phyloP scores from a whole-genome alignment of 345 rosid genomes.

The Triadica sebifera region DNA sequence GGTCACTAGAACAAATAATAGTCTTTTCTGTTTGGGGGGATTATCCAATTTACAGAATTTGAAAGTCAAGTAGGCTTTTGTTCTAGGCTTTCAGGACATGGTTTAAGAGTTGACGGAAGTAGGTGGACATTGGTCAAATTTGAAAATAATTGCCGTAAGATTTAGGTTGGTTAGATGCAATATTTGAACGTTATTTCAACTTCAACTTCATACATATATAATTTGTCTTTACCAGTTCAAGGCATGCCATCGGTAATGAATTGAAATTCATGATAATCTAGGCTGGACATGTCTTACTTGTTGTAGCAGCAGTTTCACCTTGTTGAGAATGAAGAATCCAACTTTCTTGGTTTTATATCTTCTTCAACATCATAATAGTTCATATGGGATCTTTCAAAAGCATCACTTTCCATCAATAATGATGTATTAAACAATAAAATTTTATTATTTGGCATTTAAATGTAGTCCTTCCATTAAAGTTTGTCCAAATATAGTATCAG shows the following conservation, averaged over 20 bases:
- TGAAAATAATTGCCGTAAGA: neutral
- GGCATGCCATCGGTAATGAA: no score
- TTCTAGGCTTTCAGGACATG: neutral
- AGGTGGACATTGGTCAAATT: neutral
- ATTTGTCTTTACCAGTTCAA: neutral
- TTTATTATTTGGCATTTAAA: neutral
- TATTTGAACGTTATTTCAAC: neutral
- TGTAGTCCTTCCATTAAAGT: neutral
- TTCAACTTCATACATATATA: no score
- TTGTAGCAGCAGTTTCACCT: neutral
- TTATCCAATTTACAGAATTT: neutral
- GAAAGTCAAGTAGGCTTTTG: neutral
- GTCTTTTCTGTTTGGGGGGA: no score
- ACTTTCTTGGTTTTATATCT: neutral
- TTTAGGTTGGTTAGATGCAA: neutral
- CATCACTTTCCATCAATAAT: neutral
- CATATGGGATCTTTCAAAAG: neutral
- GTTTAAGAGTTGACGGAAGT: neutral
- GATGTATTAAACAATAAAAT: neutral
- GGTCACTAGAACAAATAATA: no score
- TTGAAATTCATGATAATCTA: neutral
- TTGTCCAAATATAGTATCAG: no score
- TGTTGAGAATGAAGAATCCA: neutral
- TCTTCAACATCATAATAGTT: neutral
- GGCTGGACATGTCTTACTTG: neutral